Conservation (phyloP, 805 yeast genomes). For the Wickerhamomyces alni region DNA sequence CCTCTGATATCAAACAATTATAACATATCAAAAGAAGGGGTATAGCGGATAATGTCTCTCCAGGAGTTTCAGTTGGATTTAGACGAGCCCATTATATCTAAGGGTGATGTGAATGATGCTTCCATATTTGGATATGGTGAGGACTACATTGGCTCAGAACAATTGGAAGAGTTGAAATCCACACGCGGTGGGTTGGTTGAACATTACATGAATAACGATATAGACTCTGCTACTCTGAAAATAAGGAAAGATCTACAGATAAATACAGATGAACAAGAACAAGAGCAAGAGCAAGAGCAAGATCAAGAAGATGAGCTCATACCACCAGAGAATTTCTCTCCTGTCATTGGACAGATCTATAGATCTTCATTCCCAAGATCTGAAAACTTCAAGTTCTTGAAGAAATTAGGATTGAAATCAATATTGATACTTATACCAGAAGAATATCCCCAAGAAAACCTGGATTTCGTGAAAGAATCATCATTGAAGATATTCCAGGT, state of each 20-base stretch:
- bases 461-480: constrained; percentile 52
- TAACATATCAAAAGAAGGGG: no score
- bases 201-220: background rate
- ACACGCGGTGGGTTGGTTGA: no score
- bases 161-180: no score
- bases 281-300: constrained; percentile 17
- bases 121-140: constrained; percentile 8
- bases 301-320: constrained; percentile 22
- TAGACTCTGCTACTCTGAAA: constrained; percentile 2
- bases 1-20: no score
- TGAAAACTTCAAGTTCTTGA: constrained; percentile 70
- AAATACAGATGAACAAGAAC: constrained; percentile 5
- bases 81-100: constrained; percentile 3
- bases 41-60: no score
- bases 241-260: constrained; percentile 18
- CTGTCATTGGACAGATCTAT: constrained; percentile 73
- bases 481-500: constrained; percentile 73
- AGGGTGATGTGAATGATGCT: background rate
- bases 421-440: constrained; percentile 86
- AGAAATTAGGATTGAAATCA: constrained; percentile 58
- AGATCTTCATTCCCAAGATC: constrained; percentile 86
- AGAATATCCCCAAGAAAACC: constrained; percentile 77
- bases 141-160: constrained; percentile 8
- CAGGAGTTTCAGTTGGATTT: constrained; percentile 15
- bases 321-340: constrained; percentile 90